Base-by-base conservation (phyloP, 352 stramenopile species). In the Globisporangium cederbergense region DNA sequence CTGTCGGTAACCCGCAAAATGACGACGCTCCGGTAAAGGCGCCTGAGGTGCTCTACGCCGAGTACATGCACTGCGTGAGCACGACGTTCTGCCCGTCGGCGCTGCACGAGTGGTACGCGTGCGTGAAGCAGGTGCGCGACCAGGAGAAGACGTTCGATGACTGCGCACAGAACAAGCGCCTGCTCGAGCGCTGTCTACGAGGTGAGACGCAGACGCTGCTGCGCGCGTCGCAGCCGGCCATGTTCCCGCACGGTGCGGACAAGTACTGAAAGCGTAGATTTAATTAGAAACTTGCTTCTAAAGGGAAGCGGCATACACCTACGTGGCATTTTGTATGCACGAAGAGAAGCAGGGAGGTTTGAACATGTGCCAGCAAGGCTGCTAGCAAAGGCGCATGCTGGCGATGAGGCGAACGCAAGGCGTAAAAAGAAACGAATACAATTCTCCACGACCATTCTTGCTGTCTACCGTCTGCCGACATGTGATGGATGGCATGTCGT, bases 181-280 rank as follows among this genome's bases (percentile, higher is more conserved):
- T 92, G 71, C 62, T 95, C 47, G 84, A 95, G 64, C 86, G 84
- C 22, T 93, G 84, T 77, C 60, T 95, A 36, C 81, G 83, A 34
- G 75, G 71, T 53, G 79, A 89, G 73, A 88, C 75, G 3, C 72
- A 88, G 58, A 68, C 81, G 28, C 60, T 95, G 36, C 80, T 95
- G 56, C 78, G 75, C 43, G 72, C 69, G 10, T 83, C 84, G 57
- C 79, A 91, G 47, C 75, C 79, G 20, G 70, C 89, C 43, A 76
- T 88, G 46, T 90, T 90, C 58, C 80, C 75, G 30, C 76, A 42
- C 46, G 40, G 42, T 32, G 43, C 42, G 16, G 47, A 22, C 36
- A 42, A 38, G 16, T 58, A 57, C 18, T n/a, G 22, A 34, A 13
- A 3, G 34, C 9, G 32, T 38, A 32, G 46, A 54, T 14, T 45